Evolutionary conservation across 2,329 filamentous ascomycete species (phyloP).

Genomic region (Aspergillaceae sp.): DNA sequence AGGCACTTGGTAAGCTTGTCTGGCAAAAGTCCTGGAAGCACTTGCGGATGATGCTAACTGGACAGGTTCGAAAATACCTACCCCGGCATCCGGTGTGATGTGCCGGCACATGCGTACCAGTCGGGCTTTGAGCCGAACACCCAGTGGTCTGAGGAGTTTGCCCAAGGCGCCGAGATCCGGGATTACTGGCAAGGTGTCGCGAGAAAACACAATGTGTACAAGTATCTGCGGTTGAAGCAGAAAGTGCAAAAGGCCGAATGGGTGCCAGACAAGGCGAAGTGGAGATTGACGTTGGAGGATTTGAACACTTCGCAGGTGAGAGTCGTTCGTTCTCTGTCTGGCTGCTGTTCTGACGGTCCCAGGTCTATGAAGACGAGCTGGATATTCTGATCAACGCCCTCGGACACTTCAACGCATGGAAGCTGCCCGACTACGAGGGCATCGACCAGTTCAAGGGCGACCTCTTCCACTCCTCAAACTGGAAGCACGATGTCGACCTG

Average conservation of each 20-base stretch:
- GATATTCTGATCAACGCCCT: constrained; percentile 57
- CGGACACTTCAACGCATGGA: constrained; percentile 59
- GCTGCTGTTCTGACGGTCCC: constrained; percentile 17
- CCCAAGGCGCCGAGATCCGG: constrained; percentile 57
- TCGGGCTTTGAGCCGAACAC: constrained; percentile 59
- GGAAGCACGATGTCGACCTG: constrained; percentile 47
- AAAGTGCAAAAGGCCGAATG: constrained; percentile 51
- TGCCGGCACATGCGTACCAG: constrained; percentile 63
- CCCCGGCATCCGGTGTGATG: constrained; percentile 57
- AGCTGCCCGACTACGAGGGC: constrained; percentile 53
- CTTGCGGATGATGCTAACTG: constrained; percentile 4
- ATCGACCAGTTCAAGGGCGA: constrained; percentile 47
- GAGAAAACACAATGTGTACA: constrained; percentile 56
- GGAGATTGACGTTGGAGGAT: constrained; percentile 44
- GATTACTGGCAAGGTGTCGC: constrained; percentile 59
- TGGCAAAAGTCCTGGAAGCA: not conserved
- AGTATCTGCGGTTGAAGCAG: constrained; percentile 47
- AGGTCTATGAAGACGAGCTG: constrained; percentile 40
- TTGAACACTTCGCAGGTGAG: constrained; percentile 18
- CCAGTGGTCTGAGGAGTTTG: constrained; percentile 61
- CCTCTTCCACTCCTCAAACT: constrained; percentile 54
- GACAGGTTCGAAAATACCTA: constrained; percentile 41
- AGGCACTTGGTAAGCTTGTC: constrained; percentile 32
- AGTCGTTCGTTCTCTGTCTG: not conserved
- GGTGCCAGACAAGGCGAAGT: constrained; percentile 45